These are phyloP conservation scores for Mangifera indica DNA, from an alignment of 345 rosid genomes.

Conservation along the genomic window DNA sequence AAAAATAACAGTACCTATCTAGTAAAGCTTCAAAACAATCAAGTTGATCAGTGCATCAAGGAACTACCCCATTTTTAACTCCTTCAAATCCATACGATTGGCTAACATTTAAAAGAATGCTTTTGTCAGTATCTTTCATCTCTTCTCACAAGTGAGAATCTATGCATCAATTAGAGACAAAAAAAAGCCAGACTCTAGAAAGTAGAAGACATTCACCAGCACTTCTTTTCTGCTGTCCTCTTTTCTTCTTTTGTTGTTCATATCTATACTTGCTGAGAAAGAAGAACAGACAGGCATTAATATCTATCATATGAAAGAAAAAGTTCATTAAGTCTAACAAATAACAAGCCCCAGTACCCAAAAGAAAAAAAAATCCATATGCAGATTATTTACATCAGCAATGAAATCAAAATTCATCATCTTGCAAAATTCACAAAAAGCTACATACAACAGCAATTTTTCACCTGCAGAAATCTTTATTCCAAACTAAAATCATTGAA, in stretches of 20 bases:
- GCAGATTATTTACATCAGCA: background rate
- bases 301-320: too few relatives aligned
- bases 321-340: background rate
- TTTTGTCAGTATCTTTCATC: conserved; percentile 33
- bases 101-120: conserved; percentile 40
- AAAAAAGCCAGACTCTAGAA: conserved; percentile 24
- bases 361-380: background rate
- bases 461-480: background rate
- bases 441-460: background rate
- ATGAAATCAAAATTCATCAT: background rate
- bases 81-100: conserved; percentile 74
- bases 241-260: conserved; percentile 81
- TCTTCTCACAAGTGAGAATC: conserved; percentile 17
- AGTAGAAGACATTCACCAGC: conserved; percentile 37
- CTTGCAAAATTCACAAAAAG: background rate
- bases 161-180: conserved; percentile 17
- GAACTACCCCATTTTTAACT: conserved; percentile 86
- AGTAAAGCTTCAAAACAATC: background rate
- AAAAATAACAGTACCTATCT: background rate
- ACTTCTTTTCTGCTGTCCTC: conserved; percentile 86
- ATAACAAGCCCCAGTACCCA: background rate
- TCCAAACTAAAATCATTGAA: background rate
- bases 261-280: conserved; percentile 71
- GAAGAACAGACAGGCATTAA: conserved; percentile 11
- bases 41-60: conserved; percentile 2